Base-by-base conservation (phyloP, 805 yeast species). In the Kuraishia floccosa region DNA sequence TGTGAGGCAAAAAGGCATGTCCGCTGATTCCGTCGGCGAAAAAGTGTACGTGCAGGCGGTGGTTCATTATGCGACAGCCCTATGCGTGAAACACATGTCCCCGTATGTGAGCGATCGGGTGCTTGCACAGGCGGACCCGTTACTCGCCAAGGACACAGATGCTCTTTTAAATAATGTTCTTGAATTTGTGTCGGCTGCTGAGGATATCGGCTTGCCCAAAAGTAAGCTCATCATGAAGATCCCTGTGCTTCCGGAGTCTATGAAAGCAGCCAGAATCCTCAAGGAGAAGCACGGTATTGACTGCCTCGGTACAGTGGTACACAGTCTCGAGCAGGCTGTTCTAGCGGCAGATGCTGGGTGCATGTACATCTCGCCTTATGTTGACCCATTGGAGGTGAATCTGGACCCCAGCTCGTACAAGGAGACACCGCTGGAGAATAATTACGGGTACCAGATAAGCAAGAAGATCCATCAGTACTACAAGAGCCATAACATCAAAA, bases 291-390 rank as follows among this genome's bases (percentile, higher is more conserved):
- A 50, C 18, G 43, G 47, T 6, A 47, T 56, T 31, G 32, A 40
- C n/a, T 41, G 49, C 27, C 37, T 56, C 14, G 62, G 59, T n/a
- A 56, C 62, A 3, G 55, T 56, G 39, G 46, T 54, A 16, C 58
- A 52, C 33, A 44, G 56, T 9, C 35, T 55, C 18, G 55, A 46
- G 22, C 62, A 56, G 35, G 62, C 56, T 8, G 44, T 56, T 16
- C 33, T 52, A 13, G 58, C 61, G 7, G 58, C 58, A 7, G 60
- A 56, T 32, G 58, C 56, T 7, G 50, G 50, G 11, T 54, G 60
- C 35, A 39, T 33, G 11, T 48, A 49, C n/a, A 50, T 56, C 24
- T 48, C 58, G 3, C 53, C 61, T 4, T 56, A 56, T 32, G 56
- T 56, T 20, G 59, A 56, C 36, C 40, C 42, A 6, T 35, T 51